A percentile compares a stretch with the other conserved stretches of the same genome.
Evolutionary conservation across 1,284 basidiomycete species (phyloP).

Genomic region (Rhodotorula sp.): DNA sequence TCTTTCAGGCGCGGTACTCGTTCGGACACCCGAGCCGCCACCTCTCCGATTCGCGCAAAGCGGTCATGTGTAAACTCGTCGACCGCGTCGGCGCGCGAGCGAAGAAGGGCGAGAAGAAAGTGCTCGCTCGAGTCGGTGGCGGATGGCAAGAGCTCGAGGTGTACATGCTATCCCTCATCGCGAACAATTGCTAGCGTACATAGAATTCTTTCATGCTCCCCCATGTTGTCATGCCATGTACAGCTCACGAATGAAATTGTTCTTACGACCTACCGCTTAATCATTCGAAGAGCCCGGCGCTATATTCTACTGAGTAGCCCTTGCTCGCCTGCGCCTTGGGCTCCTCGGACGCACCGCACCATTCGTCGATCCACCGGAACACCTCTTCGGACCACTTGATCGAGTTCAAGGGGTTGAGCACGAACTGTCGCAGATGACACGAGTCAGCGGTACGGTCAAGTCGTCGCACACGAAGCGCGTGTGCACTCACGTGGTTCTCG

Average conservation of each 20-base stretch:
- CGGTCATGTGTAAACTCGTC: constrained; percentile 75
- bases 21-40: constrained; percentile 57
- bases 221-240: not conserved
- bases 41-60: constrained; percentile 60
- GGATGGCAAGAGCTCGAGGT: constrained; percentile 83
- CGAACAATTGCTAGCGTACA: constrained; percentile 1
- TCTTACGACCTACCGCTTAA: too few relatives aligned
- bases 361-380: constrained; percentile 54
- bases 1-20: constrained; percentile 76
- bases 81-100: constrained; percentile 57
- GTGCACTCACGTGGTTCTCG: constrained; percentile 67
- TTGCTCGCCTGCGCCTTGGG: not conserved
- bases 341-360: constrained; percentile 7
- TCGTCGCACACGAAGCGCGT: too few relatives aligned
- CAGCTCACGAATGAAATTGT: not conserved
- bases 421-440: constrained; percentile 31
- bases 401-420: constrained; percentile 52
- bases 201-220: too few relatives aligned
- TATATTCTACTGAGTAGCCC: constrained; percentile 4
- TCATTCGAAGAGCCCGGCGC: constrained; percentile 1
- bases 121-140: constrained; percentile 77
- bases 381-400: constrained; percentile 85
- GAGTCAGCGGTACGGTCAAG: not conserved
- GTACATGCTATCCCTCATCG: constrained; percentile 52
- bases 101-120: constrained; percentile 65